phyloP scores from a whole-genome alignment of 2,329 filamentous ascomycete genomes.

The Botrytis squamosa region DNA sequence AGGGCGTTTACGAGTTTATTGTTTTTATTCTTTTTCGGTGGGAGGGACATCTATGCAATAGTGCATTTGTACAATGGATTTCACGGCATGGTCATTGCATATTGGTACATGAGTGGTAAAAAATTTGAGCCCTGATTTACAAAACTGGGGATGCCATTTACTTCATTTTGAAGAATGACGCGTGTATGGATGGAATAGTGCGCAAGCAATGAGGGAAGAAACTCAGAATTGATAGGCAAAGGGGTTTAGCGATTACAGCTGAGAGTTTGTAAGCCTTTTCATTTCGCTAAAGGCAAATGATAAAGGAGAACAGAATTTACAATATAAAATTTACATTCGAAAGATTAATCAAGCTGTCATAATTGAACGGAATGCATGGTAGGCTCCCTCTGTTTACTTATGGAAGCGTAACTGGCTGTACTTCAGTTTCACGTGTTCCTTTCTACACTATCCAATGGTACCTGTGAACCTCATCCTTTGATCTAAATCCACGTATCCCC shows the following conservation, averaged over 20 bases:
- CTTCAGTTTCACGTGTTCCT: not conserved
- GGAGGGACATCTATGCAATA: not conserved
- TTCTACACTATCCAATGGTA: not conserved
- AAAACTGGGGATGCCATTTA: not conserved
- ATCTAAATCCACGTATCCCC: no score
- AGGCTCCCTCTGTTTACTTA: not conserved
- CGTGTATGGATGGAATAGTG: not conserved
- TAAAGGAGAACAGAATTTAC: not conserved
- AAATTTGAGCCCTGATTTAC: not conserved
- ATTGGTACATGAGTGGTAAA: constrained; percentile 8
- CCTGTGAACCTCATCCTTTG: not conserved
- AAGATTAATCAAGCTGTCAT: not conserved
- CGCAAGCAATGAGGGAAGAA: not conserved
- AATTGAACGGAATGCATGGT: not conserved
- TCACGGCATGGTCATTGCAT: constrained; percentile 4
- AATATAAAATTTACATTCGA: not conserved
- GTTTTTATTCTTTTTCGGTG: constrained; percentile 10
- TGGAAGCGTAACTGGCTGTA: not conserved
- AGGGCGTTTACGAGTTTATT: constrained; percentile 17
- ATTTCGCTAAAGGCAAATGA: not conserved
- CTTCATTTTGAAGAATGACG: not conserved
- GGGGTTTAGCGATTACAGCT: not conserved
- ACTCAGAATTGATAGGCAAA: not conserved
- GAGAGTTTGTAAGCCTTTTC: not conserved
- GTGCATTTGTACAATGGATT: constrained; percentile 7